These are phyloP conservation scores for Huntiella decipiens DNA, from an alignment of 2,329 filamentous ascomycete species.

Conservation along the genomic window DNA sequence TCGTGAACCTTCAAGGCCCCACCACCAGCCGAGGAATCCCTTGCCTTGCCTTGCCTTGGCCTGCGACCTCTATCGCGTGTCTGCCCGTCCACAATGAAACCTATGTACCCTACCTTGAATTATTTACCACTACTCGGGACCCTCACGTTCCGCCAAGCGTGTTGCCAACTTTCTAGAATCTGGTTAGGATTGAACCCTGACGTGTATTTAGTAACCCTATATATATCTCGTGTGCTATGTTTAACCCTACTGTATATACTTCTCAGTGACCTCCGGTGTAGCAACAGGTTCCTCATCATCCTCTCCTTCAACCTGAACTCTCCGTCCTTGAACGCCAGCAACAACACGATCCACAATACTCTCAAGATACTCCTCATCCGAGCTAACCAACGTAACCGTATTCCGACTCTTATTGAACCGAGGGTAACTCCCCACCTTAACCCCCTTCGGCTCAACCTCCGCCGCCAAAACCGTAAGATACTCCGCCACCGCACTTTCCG, in stretches of 20 bases:
- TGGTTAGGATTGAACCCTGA: not conserved
- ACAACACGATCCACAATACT: constrained; percentile 48
- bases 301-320: constrained; percentile 53
- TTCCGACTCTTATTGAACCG: constrained; percentile 76
- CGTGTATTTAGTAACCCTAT: not conserved
- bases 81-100: no score
- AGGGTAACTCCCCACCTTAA: constrained; percentile 93
- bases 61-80: no score
- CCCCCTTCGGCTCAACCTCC: constrained; percentile 51
- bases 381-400: constrained; percentile 72
- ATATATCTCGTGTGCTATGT: not conserved
- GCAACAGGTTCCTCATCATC: constrained; percentile 28
- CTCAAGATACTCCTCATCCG: constrained; percentile 60
- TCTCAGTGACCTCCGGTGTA: not conserved
- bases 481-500: constrained; percentile 68
- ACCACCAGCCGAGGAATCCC: no score
- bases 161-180: no score
- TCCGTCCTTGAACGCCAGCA: constrained; percentile 51
- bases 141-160: no score
- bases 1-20: no score
- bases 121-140: no score
- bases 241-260: not conserved
- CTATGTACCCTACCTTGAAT: no score
- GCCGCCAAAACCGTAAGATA: constrained; percentile 66
- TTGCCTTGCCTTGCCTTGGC: no score